Evolutionary conservation across 257 asterid genomes (phyloP).

Genomic region (Lithospermum erythrorhizon): DNA sequence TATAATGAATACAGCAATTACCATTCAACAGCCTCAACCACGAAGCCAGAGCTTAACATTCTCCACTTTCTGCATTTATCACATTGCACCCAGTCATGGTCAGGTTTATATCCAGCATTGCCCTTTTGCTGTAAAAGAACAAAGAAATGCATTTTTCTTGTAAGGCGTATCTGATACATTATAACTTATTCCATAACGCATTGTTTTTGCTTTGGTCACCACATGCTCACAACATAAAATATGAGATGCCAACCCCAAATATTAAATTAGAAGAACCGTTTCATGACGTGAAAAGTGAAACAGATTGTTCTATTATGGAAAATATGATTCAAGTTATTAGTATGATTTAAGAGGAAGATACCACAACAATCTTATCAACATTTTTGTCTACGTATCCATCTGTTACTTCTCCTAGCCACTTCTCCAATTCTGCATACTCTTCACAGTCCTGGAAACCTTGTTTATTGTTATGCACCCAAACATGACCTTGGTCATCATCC

Average conservation of each 20-base stretch:
- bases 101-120: slow-evolving; percentile 40
- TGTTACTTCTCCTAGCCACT: slow-evolving; percentile 52
- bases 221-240: too few relatives aligned
- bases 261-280: too few relatives aligned
- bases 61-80: slow-evolving; percentile 88
- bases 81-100: slow-evolving; percentile 80
- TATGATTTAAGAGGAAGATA: slow-evolving; percentile 18
- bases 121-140: slow-evolving; percentile 35
- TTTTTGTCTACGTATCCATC: slow-evolving; percentile 52
- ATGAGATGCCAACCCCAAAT: too few relatives aligned
- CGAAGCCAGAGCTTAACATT: slow-evolving; percentile 38
- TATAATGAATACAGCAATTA: slow-evolving; percentile 8
- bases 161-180: neutral
- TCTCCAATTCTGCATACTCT: slow-evolving; percentile 67
- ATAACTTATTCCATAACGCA: too few relatives aligned
- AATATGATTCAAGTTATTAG: neutral
- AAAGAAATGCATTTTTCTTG: slow-evolving; percentile 11
- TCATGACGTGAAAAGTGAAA: too few relatives aligned
- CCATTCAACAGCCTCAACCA: slow-evolving; percentile 46
- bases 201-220: too few relatives aligned
- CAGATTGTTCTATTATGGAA: neutral
- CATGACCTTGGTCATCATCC: slow-evolving; percentile 49
- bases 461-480: slow-evolving; percentile 78
- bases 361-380: slow-evolving; percentile 58
- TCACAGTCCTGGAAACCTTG: slow-evolving; percentile 86